Base-by-base conservation (phyloP, 176 grass and related monocot species). In the Oryza nivara region DNA sequence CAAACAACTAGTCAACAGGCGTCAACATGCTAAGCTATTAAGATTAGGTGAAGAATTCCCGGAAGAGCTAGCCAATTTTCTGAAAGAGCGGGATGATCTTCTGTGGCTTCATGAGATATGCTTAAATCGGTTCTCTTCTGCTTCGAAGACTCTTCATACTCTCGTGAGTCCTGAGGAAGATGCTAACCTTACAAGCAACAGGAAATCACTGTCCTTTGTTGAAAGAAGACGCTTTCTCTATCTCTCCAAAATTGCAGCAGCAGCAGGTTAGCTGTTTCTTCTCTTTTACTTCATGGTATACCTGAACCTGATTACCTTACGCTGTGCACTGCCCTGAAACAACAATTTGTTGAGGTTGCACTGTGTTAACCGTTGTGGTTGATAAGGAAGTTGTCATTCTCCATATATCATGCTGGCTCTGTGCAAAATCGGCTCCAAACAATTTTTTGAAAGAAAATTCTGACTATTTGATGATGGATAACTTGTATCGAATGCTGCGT, bases 31-130 rank as follows among this genome's bases (percentile, higher is more conserved):
- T 78, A 98, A 98, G 83, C 84, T 98, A 73, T 71, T 96, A 84
- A 94, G 96, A 72, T 90, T 99, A 73, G 96, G 96, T 73, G 93
- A 99, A 94, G 96, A 99, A 91, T 99, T 99, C 78, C 93, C 90
- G 72, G 89, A 99, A 82, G 93, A 96, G 70, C 80, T 99, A 77
- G 81, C 89, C 66, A 82, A 23, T 92, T 95, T 99, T 87, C 77
- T 99, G 69, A 99, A 99, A 87, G 91, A 92, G 11, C 84, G 80
- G 14, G 95, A 78, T 71, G 93, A 96, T 83, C 85, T 99, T 63
- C 72, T 90, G 65, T 99, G 96, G 93, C 89, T 94, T 80, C 96
- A 99, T 81, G 88, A 99, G 79, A 92, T 99, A 84, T 96, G 28
- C 79, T 88, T 94, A 76, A 96, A 91, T 26, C 88, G 94, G 65